Base-by-base conservation (phyloP, 495 filamentous ascomycete genomes). In the Aspergillus olivimuriae region DNA sequence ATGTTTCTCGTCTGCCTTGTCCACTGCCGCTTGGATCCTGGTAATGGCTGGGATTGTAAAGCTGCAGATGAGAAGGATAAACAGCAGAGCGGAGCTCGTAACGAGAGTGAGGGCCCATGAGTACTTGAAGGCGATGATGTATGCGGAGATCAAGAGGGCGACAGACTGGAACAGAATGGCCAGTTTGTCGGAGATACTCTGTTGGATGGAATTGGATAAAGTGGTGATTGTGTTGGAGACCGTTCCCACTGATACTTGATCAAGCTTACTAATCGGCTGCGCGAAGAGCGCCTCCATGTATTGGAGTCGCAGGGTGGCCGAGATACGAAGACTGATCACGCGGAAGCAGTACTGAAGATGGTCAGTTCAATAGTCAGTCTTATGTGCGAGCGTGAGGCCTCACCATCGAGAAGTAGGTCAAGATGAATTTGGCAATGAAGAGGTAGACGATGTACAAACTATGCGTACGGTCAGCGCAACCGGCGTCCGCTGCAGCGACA, bases 171-270 rank as follows among this genome's bases (percentile, higher is more conserved):
- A 59, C 22, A 73, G 65, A 7, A 75, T 55, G 2, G 72, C 73
- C 4, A 69, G 58, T 34, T 76, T 77, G 44, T 80, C 77, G 0
- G 82, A 84, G 30, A 87, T 78, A 23, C 82, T 82, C 22, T 77
- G 60, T 46, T 87, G 82, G 23, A 87, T 61, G 0, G 73, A 69
- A 47, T 84, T 86, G 21, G 80, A 77, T 1, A 75, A 74, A 3
- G 74, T 71, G 4, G 82, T 83, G 50, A 86, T 81, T 26, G 78
- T 76, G 17, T 76, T 76, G 10, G 75, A 74, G 12, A 65, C 59
- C 1, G 59, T 57, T 14, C 63, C 61, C 1, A 60, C 48, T 1
- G 63, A 62, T 5, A 66, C 42, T 36, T 59, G 47, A 37, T 66
- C 63, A 4, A 66, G 30, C 20, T 43, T 57, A 44, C 54, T 60